Evolutionary conservation across 2,329 filamentous ascomycete genomes (phyloP).

Genomic region (Diplodia sapinea): DNA sequence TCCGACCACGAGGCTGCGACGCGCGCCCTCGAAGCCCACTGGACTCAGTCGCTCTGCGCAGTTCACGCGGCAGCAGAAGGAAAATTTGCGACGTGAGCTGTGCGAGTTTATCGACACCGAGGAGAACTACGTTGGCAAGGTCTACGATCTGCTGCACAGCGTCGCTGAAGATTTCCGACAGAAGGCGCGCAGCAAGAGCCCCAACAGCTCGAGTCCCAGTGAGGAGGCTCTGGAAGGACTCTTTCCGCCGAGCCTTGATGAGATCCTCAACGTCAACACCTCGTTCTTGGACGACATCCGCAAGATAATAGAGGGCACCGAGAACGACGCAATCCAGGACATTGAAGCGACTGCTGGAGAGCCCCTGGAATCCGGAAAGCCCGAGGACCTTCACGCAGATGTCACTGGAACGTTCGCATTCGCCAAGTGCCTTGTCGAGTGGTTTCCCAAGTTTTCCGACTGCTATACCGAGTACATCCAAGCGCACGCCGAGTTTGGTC

Average conservation of each 20-base stretch:
- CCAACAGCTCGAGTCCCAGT: slow-evolving; percentile 71
- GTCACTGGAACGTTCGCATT: slow-evolving; percentile 78
- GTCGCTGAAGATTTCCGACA: slow-evolving; percentile 81
- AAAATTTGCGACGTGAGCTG: slow-evolving; percentile 85
- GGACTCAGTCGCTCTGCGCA: slow-evolving; percentile 77
- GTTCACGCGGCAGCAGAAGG: slow-evolving; percentile 81
- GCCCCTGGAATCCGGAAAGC: background rate
- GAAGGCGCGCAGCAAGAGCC: slow-evolving; percentile 65
- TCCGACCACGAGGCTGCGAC: slow-evolving; percentile 80
- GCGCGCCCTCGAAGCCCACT: slow-evolving; percentile 85
- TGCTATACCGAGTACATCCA: slow-evolving; percentile 94
- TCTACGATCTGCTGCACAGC: slow-evolving; percentile 80
- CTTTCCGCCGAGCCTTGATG: slow-evolving; percentile 80
- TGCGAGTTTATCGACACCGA: slow-evolving; percentile 91
- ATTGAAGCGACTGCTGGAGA: slow-evolving; percentile 62
- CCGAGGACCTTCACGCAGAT: slow-evolving; percentile 54
- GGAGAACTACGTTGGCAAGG: slow-evolving; percentile 87
- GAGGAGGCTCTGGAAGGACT: slow-evolving; percentile 74
- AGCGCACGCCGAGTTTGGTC: slow-evolving; percentile 84
- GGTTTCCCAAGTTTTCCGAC: slow-evolving; percentile 90
- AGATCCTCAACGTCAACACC: slow-evolving; percentile 81
- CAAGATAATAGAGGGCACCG: slow-evolving; percentile 78
- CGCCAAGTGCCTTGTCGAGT: slow-evolving; percentile 81
- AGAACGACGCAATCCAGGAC: slow-evolving; percentile 78
- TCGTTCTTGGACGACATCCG: slow-evolving; percentile 79